Evolutionary conservation across 257 asterid genomes (phyloP).

Genomic region (Penstemon newberryi): DNA sequence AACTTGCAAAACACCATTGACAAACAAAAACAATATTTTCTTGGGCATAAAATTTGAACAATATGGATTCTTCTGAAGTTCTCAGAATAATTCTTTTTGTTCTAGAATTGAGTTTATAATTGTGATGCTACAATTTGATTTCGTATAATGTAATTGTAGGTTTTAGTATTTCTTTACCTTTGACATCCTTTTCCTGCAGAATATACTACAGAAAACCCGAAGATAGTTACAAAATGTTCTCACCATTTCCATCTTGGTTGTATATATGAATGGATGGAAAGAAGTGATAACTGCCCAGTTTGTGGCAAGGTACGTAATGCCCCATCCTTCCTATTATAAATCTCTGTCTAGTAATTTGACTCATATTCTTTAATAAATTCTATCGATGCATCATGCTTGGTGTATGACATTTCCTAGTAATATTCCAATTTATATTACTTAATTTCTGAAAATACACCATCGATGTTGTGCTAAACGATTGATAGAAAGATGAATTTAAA

Average conservation of each 20-base stretch:
- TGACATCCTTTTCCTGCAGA: constrained; percentile 49
- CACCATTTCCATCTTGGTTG: constrained; percentile 98
- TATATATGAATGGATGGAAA: constrained; percentile 99
- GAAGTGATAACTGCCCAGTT: constrained; percentile 93
- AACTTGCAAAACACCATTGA: neutral
- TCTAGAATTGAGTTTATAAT: neutral
- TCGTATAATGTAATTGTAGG: neutral
- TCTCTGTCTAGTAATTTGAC: too few relatives aligned
- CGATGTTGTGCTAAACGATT: too few relatives aligned
- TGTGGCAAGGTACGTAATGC: constrained; percentile 71
- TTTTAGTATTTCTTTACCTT: constrained; percentile 17
- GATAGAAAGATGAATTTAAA: too few relatives aligned
- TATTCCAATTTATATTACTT: too few relatives aligned
- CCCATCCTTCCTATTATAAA: neutral
- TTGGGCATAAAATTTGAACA: neutral
- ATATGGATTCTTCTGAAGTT: neutral
- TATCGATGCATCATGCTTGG: too few relatives aligned
- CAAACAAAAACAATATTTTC: neutral
- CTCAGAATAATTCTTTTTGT: constrained; percentile 13
- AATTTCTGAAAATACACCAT: too few relatives aligned
- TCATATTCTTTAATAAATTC: too few relatives aligned
- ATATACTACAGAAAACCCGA: constrained; percentile 82
- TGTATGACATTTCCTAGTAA: too few relatives aligned
- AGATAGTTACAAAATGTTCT: constrained; percentile 73
- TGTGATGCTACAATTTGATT: neutral